phyloP scores from a whole-genome alignment of 371 early-diverging fungal species.

The Blakeslea trispora region DNA sequence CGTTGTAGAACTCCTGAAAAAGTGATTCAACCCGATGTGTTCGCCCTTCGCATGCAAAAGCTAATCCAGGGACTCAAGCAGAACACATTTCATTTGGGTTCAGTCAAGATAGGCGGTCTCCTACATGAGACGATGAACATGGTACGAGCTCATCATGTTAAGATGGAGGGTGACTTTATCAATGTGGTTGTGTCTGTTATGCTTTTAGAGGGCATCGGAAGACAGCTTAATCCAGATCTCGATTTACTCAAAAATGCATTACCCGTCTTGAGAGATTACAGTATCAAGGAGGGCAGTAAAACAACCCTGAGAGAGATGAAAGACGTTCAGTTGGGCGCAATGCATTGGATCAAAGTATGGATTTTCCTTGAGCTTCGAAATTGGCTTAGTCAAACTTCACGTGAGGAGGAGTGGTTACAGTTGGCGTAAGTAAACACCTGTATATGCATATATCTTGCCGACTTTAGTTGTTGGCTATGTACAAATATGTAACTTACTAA shows the following conservation, averaged over 20 bases:
- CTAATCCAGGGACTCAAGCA: slow-evolving; percentile 70
- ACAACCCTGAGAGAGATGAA: slow-evolving; percentile 57
- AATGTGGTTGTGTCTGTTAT: slow-evolving; percentile 90
- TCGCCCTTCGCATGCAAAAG: slow-evolving; percentile 76
- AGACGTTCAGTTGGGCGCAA: slow-evolving; percentile 40
- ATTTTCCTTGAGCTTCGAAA: slow-evolving; percentile 74
- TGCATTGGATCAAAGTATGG: slow-evolving; percentile 78
- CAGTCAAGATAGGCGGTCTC: slow-evolving; percentile 79
- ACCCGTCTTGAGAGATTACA: slow-evolving; percentile 74
- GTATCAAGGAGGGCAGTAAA: slow-evolving; percentile 60
- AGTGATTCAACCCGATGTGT: slow-evolving; percentile 75
- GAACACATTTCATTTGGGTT: slow-evolving; percentile 76
- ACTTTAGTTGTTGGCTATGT: too few relatives aligned
- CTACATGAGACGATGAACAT: slow-evolving; percentile 77
- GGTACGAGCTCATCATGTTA: slow-evolving; percentile 90
- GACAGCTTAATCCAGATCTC: slow-evolving; percentile 86
- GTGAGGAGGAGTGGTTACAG: slow-evolving; percentile 52
- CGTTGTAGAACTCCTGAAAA: slow-evolving; percentile 77
- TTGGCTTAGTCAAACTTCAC: slow-evolving; percentile 50
- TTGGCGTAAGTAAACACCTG: slow-evolving; percentile 36
- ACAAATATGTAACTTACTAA: not conserved
- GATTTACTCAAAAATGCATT: slow-evolving; percentile 86
- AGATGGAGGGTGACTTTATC: slow-evolving; percentile 91
- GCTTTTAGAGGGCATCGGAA: slow-evolving; percentile 93
- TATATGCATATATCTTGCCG: too few relatives aligned